phyloP scores from a whole-genome alignment of 306 rosid genomes.

The Urtica urens region DNA sequence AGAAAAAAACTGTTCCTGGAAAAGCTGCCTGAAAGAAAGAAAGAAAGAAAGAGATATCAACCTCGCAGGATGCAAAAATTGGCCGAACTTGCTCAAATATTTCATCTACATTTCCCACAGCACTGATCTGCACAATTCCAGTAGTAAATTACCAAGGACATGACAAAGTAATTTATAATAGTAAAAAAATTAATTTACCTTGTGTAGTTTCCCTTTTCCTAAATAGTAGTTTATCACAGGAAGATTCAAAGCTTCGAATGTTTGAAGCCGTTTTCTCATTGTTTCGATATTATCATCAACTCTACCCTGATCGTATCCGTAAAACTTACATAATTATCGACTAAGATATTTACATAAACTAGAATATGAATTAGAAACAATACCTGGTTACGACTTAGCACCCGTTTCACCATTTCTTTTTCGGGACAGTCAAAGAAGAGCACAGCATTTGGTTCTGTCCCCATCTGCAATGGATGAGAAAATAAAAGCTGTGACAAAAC shows the following conservation, averaged over 20 bases:
- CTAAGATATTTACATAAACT: not conserved
- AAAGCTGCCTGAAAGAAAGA: not conserved
- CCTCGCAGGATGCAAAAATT: constrained; percentile 48
- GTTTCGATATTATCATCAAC: constrained; percentile 88
- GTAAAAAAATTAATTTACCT: too few relatives aligned
- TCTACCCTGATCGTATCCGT: constrained; percentile 85
- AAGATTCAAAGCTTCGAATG: constrained; percentile 57
- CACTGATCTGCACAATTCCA: constrained; percentile 56
- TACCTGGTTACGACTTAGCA: constrained; percentile 90
- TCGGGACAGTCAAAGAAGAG: constrained; percentile 95
- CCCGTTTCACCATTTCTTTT: constrained; percentile 89
- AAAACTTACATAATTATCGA: constrained; percentile 3
- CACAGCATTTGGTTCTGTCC: constrained; percentile 67
- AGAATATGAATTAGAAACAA: constrained; percentile 12
- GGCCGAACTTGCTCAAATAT: constrained; percentile 80
- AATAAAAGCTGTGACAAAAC: too few relatives aligned
- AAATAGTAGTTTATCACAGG: constrained; percentile 71
- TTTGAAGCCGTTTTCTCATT: constrained; percentile 72
- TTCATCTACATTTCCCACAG: constrained; percentile 75
- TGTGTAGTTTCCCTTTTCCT: constrained; percentile 65
- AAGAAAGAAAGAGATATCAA: constrained; percentile 19
- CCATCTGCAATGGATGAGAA: constrained; percentile 34
- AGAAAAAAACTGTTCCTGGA: not conserved
- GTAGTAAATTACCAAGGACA: not conserved
- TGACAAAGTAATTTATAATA: too few relatives aligned